Conservation (phyloP, 495 filamentous ascomycete species). For the Xylaria bambusicola region DNA sequence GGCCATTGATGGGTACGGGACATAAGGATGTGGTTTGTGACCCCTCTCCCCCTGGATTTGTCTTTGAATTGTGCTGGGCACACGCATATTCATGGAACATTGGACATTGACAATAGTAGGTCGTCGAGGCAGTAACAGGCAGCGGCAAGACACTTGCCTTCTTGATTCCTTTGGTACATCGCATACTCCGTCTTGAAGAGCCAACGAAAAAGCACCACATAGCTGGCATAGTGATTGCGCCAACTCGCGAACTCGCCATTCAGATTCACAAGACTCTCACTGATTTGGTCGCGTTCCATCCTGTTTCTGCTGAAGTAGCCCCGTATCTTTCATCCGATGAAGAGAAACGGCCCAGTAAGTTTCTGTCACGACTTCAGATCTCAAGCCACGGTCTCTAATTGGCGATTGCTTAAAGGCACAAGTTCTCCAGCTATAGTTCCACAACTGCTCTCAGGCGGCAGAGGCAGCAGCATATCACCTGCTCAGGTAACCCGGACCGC, state of each 20-base stretch:
- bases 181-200: slow-evolving; percentile 69
- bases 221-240: slow-evolving; percentile 85
- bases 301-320: slow-evolving; percentile 67
- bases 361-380: neutral
- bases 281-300: slow-evolving; percentile 79
- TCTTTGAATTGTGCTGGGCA: neutral
- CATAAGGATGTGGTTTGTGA: slow-evolving; percentile 81
- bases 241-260: slow-evolving; percentile 86
- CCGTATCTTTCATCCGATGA: slow-evolving; percentile 42
- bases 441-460: slow-evolving; percentile 77
- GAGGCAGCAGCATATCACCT: slow-evolving; percentile 70
- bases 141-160: slow-evolving; percentile 94
- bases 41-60: slow-evolving; percentile 4
- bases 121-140: slow-evolving; percentile 76
- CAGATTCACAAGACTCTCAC: slow-evolving; percentile 87
- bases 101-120: slow-evolving; percentile 12
- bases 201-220: slow-evolving; percentile 86
- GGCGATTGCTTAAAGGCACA: slow-evolving; percentile 28
- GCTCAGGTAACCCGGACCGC: too few species aligned
- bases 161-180: slow-evolving; percentile 84
- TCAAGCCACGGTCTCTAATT: neutral
- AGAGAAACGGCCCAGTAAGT: slow-evolving; percentile 50
- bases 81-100: neutral
- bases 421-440: slow-evolving; percentile 65
- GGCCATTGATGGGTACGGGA: slow-evolving; percentile 79